Evolutionary conservation across 257 asterid genomes (phyloP), one percentile per base, ranked within the genome.

Genomic region (Schizonepeta tenuifolia): DNA sequence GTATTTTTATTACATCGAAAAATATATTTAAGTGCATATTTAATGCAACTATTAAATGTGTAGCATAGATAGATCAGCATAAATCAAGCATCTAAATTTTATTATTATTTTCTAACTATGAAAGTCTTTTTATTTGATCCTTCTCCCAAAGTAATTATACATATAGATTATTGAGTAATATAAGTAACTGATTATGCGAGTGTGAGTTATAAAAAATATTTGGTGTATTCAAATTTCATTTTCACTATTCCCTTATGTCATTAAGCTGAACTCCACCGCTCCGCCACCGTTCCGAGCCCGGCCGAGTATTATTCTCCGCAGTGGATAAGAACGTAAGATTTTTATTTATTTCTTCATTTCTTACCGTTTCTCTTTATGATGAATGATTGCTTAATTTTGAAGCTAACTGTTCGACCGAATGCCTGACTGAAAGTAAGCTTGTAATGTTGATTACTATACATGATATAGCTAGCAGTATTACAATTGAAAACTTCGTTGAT

Each of bases 401-500:
- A 6, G 21, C 8, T 9, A 71, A 49, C 9, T 77, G 84, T 73
- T 80, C 69, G 82, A 65, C 71, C 12, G 77, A 77, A 73, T 77
- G 67, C 40, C 26, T 56, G 20, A 69, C 20, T 69, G 73, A 62
- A 35, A 75, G 17, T 11, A 38, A 40, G 71, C 35, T 70, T 49
- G 28, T 28, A 41, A 38, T 33, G n/a, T 57, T 6, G 24, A 68
- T n/a, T 31, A 8, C 60, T 56, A 33, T 22, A 20, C 2, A 6
- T 20, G 15, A 22, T 26, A 3, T 56, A 18, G 20, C 14, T 18
- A 53, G 31, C 8, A 40, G 21, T 31, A 66, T 65, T 72, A 26
- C 28, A 21, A 7, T 21, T 56, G 49, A 44, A 56, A 3, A 12
- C 33, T 33, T 21, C 12, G 15, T 57, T 40, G 36, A 6, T 57